These are phyloP conservation scores for Whalleya microplaca DNA, from an alignment of 2,329 filamentous ascomycete genomes.

Conservation along the genomic window DNA sequence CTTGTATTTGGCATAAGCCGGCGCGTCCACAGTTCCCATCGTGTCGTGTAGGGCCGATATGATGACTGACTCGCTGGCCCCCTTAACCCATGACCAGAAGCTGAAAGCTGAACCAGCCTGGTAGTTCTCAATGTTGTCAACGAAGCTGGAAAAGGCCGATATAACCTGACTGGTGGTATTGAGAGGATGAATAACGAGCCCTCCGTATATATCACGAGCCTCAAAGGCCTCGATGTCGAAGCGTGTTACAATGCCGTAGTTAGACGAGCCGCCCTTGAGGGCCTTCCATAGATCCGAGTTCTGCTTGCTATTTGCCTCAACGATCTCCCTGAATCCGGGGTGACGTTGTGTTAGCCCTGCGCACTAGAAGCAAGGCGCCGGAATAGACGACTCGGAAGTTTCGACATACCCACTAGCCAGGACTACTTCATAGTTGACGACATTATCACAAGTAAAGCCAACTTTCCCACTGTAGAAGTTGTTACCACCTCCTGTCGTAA, in stretches of 20 bases:
- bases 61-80: neutral
- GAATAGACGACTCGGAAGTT: neutral
- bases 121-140: neutral
- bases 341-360: neutral
- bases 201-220: neutral
- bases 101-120: neutral
- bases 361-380: neutral
- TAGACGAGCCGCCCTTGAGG: slow-evolving; percentile 5
- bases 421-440: slow-evolving; percentile 3
- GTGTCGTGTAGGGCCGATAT: slow-evolving; percentile 2
- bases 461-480: slow-evolving; percentile 1
- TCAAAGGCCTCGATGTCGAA: slow-evolving; percentile 2
- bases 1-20: slow-evolving; percentile 1
- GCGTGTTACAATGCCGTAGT: slow-evolving; percentile 5
- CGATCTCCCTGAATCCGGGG: neutral
- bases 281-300: slow-evolving; percentile 2
- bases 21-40: neutral
- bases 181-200: neutral
- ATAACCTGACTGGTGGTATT: neutral
- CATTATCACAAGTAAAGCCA: slow-evolving; percentile 2
- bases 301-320: slow-evolving; percentile 1
- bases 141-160: neutral
- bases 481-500: slow-evolving; percentile 1
- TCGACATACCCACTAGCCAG: neutral
- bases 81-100: slow-evolving; percentile 1